Conservation (phyloP, 768 basidiomycete genomes). For the Mycena epipterygia region DNA sequence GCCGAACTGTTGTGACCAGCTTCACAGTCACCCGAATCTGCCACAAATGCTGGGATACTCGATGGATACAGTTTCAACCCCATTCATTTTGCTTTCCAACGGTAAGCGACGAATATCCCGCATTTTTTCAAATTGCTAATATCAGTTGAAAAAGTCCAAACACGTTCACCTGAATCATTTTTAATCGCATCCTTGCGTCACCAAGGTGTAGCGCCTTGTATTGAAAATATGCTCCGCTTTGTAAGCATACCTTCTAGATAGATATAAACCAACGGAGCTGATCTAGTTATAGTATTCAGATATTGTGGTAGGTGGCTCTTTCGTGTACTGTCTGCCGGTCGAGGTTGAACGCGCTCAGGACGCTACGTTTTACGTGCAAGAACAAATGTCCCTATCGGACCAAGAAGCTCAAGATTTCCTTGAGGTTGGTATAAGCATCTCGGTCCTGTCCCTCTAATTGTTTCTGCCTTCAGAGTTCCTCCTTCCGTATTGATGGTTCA, state of each 20-base stretch:
- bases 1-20: not conserved
- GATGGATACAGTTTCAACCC: conserved; percentile 56
- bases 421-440: conserved; percentile 46
- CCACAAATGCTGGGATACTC: conserved; percentile 69
- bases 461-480: conserved; percentile 49
- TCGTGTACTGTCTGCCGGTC: not conserved
- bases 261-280: conserved; percentile 30
- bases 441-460: not conserved
- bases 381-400: conserved; percentile 56
- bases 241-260: conserved; percentile 37
- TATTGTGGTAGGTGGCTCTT: conserved; percentile 45
- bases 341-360: conserved; percentile 47
- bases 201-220: conserved; percentile 53
- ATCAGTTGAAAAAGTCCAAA: conserved; percentile 50
- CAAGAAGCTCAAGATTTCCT: conserved; percentile 60
- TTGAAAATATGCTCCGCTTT: conserved; percentile 49
- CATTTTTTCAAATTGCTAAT: not conserved
- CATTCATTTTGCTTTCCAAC: conserved; percentile 66
- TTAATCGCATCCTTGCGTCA: conserved; percentile 52
- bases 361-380: conserved; percentile 58
- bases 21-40: conserved; percentile 62
- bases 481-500: conserved; percentile 55
- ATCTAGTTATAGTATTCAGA: conserved; percentile 51
- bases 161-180: conserved; percentile 55
- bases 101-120: conserved; percentile 43